These are phyloP conservation scores for Papilionanthe hybrid DNA, from an alignment of 116 monocot genomes.

Conservation along the genomic window DNA sequence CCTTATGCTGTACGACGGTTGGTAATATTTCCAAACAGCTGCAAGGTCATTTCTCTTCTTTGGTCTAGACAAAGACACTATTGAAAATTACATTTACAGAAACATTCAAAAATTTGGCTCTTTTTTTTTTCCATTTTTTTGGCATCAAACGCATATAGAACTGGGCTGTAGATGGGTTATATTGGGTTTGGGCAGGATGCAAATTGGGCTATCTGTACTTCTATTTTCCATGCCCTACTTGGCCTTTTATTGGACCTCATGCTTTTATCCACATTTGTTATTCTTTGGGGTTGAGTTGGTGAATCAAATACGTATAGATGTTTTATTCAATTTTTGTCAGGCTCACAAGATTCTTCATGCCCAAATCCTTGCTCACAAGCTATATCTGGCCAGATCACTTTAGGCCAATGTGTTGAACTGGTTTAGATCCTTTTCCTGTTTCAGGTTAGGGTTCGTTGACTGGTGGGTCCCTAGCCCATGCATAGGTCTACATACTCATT, in stretches of 20 bases:
- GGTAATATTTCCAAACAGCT: constrained; percentile 63
- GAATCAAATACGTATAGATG: neutral
- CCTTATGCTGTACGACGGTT: constrained; percentile 65
- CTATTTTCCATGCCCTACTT: neutral
- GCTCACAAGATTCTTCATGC: neutral
- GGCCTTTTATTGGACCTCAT: neutral
- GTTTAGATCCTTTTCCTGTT: neutral
- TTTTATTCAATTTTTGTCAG: neutral
- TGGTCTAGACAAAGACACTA: neutral
- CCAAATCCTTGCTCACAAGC: neutral
- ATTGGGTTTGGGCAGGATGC: neutral
- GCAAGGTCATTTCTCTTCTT: constrained; percentile 52
- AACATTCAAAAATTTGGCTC: neutral
- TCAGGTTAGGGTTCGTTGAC: neutral
- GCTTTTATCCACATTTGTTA: neutral
- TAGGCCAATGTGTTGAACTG: neutral
- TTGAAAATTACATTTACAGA: neutral
- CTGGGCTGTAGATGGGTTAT: neutral
- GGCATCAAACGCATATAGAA: neutral
- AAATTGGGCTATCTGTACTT: neutral
- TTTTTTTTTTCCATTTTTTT: neutral
- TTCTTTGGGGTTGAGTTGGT: neutral
- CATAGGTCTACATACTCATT: too few species aligned
- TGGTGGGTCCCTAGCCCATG: too few species aligned
- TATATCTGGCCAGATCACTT: neutral